Evolutionary conservation across 106 monocot genomes (phyloP), one percentile per base, ranked within the genome.

Genomic region (Dioscorea zingiberensis): DNA sequence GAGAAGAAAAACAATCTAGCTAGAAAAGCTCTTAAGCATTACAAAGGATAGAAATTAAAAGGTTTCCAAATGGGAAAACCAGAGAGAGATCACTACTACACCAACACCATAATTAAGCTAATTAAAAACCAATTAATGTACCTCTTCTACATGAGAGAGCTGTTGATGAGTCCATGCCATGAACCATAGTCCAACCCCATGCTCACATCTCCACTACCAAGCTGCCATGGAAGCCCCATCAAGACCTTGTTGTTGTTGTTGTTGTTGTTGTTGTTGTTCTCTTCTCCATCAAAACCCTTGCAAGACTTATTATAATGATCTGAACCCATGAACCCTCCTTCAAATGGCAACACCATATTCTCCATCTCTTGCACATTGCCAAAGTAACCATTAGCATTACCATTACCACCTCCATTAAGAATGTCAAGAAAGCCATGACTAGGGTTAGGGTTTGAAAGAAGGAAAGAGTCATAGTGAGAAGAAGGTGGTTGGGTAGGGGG

Each of bases 111-210:
- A n/a, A n/a, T n/a, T n/a, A n/a, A n/a, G n/a, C n/a, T n/a, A n/a
- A n/a, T n/a, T n/a, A n/a, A n/a, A n/a, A n/a, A n/a, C n/a, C n/a
- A n/a, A n/a, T n/a, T n/a, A n/a, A n/a, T n/a, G n/a, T n/a, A n/a
- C n/a, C n/a, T n/a, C n/a, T n/a, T 46, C 64, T 64, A 64, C 64
- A 64, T 47, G 38, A 64, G 19, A 48, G 64, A 64, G 64, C 47
- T 64, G 5, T 64, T 47, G 63, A 64, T 64, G 16, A 64, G 64
- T 3, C 24, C 47, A 45, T 47, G 44, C 64, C 64, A 64, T 21
- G 47, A 64, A 44, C 18, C 16, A 11, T 9, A 61, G 29, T 62
- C 62, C 18, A 30, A n/a, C 15, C 26, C 19, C 44, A 30, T 63
- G 19, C 44, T 45, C 13, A 19, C 46, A 47, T 64, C 64, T n/a